Evolutionary conservation across 192 early-diverging fungal genomes (phyloP).

Genomic region (Backusella macrospora): DNA sequence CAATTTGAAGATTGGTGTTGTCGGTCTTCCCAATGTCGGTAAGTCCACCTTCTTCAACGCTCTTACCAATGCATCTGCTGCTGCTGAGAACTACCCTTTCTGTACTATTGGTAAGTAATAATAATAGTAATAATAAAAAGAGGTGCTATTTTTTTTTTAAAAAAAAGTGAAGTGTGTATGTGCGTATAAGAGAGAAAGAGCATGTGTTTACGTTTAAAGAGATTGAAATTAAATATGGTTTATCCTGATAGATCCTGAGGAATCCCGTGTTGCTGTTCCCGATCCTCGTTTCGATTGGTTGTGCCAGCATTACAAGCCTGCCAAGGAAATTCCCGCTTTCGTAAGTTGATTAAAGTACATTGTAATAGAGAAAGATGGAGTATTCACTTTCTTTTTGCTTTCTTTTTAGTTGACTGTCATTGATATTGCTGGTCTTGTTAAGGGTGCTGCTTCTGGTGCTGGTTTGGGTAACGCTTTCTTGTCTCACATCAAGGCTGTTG

Average conservation of each 20-base stretch:
- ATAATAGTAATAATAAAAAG: background rate
- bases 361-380: conserved; percentile 41
- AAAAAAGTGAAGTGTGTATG: background rate
- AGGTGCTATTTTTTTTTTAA: background rate
- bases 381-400: background rate
- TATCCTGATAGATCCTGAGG: conserved; percentile 71
- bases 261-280: conserved; percentile 89
- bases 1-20: conserved; percentile 93
- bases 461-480: conserved; percentile 95
- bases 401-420: conserved; percentile 78
- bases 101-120: conserved; percentile 79
- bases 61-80: conserved; percentile 67
- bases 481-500: conserved; percentile 86
- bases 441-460: conserved; percentile 77
- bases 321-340: conserved; percentile 65
- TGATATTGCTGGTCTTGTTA: conserved; percentile 99
- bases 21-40: conserved; percentile 97
- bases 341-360: conserved; percentile 37
- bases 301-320: conserved; percentile 66
- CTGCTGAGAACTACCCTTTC: conserved; percentile 97
- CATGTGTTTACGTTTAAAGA: background rate
- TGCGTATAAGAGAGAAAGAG: background rate
- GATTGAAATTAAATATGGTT: conserved; percentile 26
- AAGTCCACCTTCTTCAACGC: conserved; percentile 90
- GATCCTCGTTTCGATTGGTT: conserved; percentile 90